Evolutionary conservation across 2,329 filamentous ascomycete species (phyloP), one percentile per base, ranked within the genome.

Genomic region (Hymenoscyphus fraxineus): DNA sequence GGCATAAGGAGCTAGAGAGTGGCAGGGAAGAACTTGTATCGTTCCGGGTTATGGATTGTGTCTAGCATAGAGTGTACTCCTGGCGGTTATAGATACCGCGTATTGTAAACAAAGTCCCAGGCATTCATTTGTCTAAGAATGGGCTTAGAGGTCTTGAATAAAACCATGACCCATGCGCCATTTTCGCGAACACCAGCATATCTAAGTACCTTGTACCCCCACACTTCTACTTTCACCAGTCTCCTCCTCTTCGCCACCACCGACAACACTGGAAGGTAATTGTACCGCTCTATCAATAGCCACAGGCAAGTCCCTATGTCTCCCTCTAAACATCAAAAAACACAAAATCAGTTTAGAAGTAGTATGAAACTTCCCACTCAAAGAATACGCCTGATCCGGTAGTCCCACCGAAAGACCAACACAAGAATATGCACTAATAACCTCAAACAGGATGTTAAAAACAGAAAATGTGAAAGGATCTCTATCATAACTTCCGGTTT

Each of bases 381-480:
- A 83, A 61, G 82, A 85, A 70, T 82, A 85, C 58, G 81, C 80
- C 64, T 81, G 76, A 12, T 78, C 77, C 0, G 85, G 83, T 32
- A 85, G 75, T 0, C 86, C 86, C 0, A 83, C 80, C 35, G 81
- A 84, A 16, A 88, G 78, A 3, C 86, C 86, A n/a, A 88, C 85
- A 61, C 82, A 85, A 6, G 84, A 85, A 70, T 88, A 88, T 2
- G 79, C 84, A 1, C 80, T 82, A 1, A 84, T 80, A 10, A 85
- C 81, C 71, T 86, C 84, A 65, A 86, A 86, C 1, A 84, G 72
- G 63, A 88, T 80, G 68, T 85, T 87, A 73, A 88, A 88, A 5
- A 86, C 81, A 19, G 82, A 83, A 72, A 82, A 88, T 47, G 73
- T 81, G 0, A 69, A 75, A 0, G 85, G 84, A 61, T 85, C 80